These are phyloP conservation scores for Agapanthus africanus DNA, from an alignment of 106 monocot species.

Conservation along the genomic window DNA sequence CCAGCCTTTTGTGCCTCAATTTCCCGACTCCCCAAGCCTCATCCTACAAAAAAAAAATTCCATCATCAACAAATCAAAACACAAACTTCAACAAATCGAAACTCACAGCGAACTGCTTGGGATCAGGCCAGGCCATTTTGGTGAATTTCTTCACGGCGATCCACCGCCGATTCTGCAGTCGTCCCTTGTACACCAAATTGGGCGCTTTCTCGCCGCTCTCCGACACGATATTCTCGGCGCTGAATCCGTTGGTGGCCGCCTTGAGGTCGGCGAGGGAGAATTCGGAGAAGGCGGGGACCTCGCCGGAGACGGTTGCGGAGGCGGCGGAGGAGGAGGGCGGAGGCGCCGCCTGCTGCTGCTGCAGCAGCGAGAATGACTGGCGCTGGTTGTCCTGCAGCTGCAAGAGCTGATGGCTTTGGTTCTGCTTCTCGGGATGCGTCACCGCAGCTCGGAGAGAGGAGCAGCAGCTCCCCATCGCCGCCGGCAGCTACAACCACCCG, in stretches of 20 bases:
- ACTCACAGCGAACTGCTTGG: constrained; percentile 86
- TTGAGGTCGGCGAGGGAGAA: constrained; percentile 67
- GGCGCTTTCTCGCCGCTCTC: constrained; percentile 94
- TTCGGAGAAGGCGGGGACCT: constrained; percentile 59
- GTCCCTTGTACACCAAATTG: constrained; percentile 83
- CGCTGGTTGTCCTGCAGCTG: constrained; percentile 7
- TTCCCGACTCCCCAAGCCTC: constrained; percentile 55
- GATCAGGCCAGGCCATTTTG: constrained; percentile 91
- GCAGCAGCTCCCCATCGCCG: constrained; percentile 84
- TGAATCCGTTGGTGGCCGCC: constrained; percentile 62
- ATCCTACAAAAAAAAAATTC: constrained; percentile 34
- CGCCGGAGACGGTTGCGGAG: constrained; percentile 14
- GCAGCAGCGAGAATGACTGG: constrained; percentile 16
- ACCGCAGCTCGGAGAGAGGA: constrained; percentile 31
- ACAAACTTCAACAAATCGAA: background rate
- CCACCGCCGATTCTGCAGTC: constrained; percentile 48
- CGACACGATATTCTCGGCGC: constrained; percentile 77
- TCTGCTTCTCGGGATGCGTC: constrained; percentile 32
- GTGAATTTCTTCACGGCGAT: constrained; percentile 99
- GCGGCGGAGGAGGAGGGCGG: background rate
- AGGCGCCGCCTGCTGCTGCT: constrained; percentile 14
- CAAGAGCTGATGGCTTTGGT: background rate
- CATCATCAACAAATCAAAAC: too few relatives aligned
- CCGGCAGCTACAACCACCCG: too few relatives aligned
- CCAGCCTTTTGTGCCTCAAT: constrained; percentile 40